A percentile compares a stretch with the other conserved stretches of the same genome.
phyloP scores from a whole-genome alignment of 495 filamentous ascomycete genomes.

The Amorphotheca resinae region DNA sequence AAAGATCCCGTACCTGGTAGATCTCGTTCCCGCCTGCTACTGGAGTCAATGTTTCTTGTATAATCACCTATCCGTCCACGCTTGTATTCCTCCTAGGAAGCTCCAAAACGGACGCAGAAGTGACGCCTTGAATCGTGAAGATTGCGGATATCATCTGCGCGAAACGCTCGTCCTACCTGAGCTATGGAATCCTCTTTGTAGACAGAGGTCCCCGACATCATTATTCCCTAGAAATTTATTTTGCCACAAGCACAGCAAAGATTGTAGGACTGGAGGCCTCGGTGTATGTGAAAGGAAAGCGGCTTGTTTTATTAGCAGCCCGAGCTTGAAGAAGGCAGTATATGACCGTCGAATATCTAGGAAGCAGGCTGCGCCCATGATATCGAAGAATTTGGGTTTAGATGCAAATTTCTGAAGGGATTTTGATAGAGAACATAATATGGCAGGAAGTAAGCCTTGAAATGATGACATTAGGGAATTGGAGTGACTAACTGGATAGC shows the following conservation, averaged over 20 bases:
- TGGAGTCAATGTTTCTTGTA: constrained; percentile 18
- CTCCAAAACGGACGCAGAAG: constrained; percentile 16
- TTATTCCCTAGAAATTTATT: constrained; percentile 24
- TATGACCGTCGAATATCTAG: constrained; percentile 12
- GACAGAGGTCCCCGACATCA: constrained; percentile 29
- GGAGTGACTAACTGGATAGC: no score
- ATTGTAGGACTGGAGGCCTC: constrained; percentile 27
- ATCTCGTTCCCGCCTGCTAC: constrained; percentile 15
- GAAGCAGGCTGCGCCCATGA: constrained; percentile 24
- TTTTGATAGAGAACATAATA: no score
- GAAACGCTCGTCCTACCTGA: constrained; percentile 15
- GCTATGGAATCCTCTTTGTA: constrained; percentile 23
- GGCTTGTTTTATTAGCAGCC: constrained; percentile 22
- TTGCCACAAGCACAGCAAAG: constrained; percentile 24
- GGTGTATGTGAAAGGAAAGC: constrained; percentile 24
- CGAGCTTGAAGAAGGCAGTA: constrained; percentile 16
- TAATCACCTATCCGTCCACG: constrained; percentile 25
- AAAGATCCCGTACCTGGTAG: constrained; percentile 23
- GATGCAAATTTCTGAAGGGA: constrained; percentile 20
- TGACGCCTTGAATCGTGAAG: constrained; percentile 18
- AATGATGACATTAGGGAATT: constrained; percentile 14
- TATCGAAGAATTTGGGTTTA: constrained; percentile 25
- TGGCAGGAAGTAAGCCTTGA: constrained; percentile 19
- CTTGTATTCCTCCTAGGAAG: constrained; percentile 25
- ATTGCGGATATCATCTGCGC: constrained; percentile 25